Base-by-base conservation (phyloP, 2,329 filamentous ascomycete species). In the Diaporthe vaccinii region DNA sequence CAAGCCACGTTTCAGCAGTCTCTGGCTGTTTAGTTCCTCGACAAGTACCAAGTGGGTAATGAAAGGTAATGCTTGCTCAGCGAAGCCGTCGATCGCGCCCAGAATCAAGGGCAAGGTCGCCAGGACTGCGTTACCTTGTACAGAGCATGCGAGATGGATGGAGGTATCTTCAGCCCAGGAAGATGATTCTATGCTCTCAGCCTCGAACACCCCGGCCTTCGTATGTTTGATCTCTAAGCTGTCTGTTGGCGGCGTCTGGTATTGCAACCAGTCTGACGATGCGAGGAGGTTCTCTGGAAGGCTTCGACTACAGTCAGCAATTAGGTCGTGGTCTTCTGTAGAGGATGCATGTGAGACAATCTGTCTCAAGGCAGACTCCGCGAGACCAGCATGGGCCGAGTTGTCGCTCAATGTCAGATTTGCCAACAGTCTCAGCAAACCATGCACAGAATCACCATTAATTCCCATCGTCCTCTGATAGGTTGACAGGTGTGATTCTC, bases 1-100 rank as follows among this genome's bases (percentile, higher is more conserved):
- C 1, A 98, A 81, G 10, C 85, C 84, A 10, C 89, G 87, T 73
- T 92, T 93, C 44, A 91, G 85, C 1, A 83, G 85, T 77, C 91
- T 89, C 39, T 92, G 89, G 53, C 88, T 87, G 39, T 93, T 89
- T n/a, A 89, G 84, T 79, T 96, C 93, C 55, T 91, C 89, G 1
- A 92, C 86, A 0, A 99, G 87, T 22, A 95, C 91, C 57, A 98
- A 87, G 83, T 99, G 97, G 4, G 98, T 86, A 72, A 98, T 90
- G 78, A 94, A 97, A 0, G 96, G 95, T 68, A 98, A 93, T 0
- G 95, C 87, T 57, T 92, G 89, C 76, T 92, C 89, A 0, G 95
- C 93, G 80, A 98, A 92, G 0, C 90, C 90, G 55, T 90, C 88
- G 36, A 96, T 90, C 17, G 89, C 87, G 17, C 86, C 83, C 6